phyloP scores from a whole-genome alignment of 108 stramenopile species.

The Cyclostephanos tholiformis region DNA sequence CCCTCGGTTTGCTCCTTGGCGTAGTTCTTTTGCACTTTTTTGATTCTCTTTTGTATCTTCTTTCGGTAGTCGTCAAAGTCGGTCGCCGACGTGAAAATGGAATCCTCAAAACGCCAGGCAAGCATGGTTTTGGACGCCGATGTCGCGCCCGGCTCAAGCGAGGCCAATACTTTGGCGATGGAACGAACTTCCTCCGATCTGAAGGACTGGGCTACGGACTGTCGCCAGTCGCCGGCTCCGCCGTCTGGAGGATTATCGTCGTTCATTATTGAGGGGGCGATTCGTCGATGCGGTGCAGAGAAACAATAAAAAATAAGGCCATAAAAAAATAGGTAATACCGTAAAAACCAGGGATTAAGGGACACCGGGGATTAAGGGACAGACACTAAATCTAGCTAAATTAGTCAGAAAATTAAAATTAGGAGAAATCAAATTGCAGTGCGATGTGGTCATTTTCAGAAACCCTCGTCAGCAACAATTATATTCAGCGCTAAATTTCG shows the following conservation, averaged over 20 bases:
- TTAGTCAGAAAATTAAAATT: no score
- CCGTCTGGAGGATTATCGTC: neutral
- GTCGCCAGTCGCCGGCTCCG: constrained; percentile 58
- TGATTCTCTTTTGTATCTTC: constrained; percentile 68
- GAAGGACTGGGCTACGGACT: constrained; percentile 63
- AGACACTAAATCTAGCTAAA: no score
- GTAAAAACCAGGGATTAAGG: no score
- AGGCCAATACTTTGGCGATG: constrained; percentile 77
- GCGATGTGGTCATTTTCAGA: no score
- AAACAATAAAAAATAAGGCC: no score
- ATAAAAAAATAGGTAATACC: no score
- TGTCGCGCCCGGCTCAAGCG: constrained; percentile 73
- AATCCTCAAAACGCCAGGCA: constrained; percentile 80
- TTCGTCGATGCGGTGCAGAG: neutral
- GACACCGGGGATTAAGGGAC: no score
- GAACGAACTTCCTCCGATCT: constrained; percentile 74
- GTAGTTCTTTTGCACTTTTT: constrained; percentile 76
- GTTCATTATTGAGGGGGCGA: neutral
- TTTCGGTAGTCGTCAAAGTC: constrained; percentile 75
- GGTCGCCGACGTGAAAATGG: constrained; percentile 65
- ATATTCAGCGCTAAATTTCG: no score
- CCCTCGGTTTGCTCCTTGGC: constrained; percentile 36
- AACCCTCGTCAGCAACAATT: no score
- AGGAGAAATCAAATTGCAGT: no score
- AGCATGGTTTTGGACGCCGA: constrained; percentile 72